Evolutionary conservation across 495 filamentous ascomycete species (phyloP).

Genomic region (Xylaria intraflava): DNA sequence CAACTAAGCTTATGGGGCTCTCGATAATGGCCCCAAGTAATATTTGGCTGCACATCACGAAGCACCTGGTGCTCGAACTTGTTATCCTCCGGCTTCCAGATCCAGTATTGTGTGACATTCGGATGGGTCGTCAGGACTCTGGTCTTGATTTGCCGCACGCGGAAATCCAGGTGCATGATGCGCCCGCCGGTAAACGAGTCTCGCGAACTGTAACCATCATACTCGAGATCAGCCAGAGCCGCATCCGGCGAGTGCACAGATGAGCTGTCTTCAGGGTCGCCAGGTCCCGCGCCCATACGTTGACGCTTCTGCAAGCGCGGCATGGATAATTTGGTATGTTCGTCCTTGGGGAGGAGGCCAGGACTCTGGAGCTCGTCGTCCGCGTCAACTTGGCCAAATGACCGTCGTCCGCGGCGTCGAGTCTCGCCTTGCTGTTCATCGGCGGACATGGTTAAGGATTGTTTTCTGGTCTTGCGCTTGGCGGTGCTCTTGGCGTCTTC

Average conservation of each 20-base stretch:
- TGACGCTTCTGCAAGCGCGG: constrained; percentile 22
- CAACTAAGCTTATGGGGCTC: constrained; percentile 42
- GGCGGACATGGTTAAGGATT: constrained; percentile 1
- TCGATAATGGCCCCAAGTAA: constrained; percentile 41
- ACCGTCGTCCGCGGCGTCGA: constrained; percentile 20
- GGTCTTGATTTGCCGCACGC: constrained; percentile 42
- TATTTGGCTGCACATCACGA: constrained; percentile 29
- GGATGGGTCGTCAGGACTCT: constrained; percentile 29
- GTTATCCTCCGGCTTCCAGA: constrained; percentile 31
- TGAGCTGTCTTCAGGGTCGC: constrained; percentile 3
- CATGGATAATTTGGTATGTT: constrained; percentile 20
- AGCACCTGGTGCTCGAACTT: constrained; percentile 44
- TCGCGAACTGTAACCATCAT: constrained; percentile 37
- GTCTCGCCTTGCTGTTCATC: constrained; percentile 9
- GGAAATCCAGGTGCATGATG: constrained; percentile 38
- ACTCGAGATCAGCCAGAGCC: constrained; percentile 21
- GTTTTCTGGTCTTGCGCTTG: constrained; percentile 21
- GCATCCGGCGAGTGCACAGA: constrained; percentile 14
- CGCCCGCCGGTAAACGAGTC: constrained; percentile 36
- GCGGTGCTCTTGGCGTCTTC: constrained; percentile 13
- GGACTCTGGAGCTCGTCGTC: constrained; percentile 18
- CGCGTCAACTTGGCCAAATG: constrained; percentile 21
- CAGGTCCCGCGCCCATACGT: constrained; percentile 11
- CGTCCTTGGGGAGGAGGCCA: constrained; percentile 3
- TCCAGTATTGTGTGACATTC: constrained; percentile 46